Base-by-base conservation (phyloP, 2,329 filamentous ascomycete species). In the Didymella pomorum region DNA sequence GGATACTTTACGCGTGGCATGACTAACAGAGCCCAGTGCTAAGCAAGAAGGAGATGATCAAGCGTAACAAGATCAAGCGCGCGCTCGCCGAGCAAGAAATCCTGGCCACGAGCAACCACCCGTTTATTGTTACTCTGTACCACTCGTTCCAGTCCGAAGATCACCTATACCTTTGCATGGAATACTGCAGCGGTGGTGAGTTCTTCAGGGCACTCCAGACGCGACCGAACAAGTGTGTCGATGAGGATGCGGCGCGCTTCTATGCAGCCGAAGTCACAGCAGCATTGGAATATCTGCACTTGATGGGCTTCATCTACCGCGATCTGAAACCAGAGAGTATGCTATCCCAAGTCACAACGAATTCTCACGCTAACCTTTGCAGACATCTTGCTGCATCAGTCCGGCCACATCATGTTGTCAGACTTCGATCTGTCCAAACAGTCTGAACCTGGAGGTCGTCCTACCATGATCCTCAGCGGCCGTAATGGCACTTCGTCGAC, bases 11-110 rank as follows among this genome's bases (percentile, higher is more conserved):
- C 2, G 7, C 20, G 31, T 42, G 52, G 21, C 43, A 23, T 55
- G 21, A 39, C 75, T 79, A 64, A 79, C 65, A 48, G 29, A 50
- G 52, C 45, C 16, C 74, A 98, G 95, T 99, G 6, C 77, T 99
- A 78, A 98, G 93, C 84, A 99, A 99, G 81, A 97, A 98, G 83
- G 95, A 99, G 79, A 99, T 99, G 95, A 99, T 99, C 79, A 99
- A 99, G 83, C 90, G 95, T 58, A 99, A 99, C 84, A 99, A 99
- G 85, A 99, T 99, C 81, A 99, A 99, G 85, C 88, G 95, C 74
- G 95, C 95, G 14, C 84, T 99, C 68, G 95, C 95, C 35, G 95
- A 99, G 80, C 95, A 98, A 76, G 95, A 99, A 78, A 99, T 99
- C 65, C 83, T 99, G 52, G 95, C 95, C 9, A 99, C 95, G 41